A percentile compares a stretch with the other conserved stretches of the same genome.
Evolutionary conservation across 805 yeast genomes (phyloP).

Genomic region (Yarrowia phangngaensis): DNA sequence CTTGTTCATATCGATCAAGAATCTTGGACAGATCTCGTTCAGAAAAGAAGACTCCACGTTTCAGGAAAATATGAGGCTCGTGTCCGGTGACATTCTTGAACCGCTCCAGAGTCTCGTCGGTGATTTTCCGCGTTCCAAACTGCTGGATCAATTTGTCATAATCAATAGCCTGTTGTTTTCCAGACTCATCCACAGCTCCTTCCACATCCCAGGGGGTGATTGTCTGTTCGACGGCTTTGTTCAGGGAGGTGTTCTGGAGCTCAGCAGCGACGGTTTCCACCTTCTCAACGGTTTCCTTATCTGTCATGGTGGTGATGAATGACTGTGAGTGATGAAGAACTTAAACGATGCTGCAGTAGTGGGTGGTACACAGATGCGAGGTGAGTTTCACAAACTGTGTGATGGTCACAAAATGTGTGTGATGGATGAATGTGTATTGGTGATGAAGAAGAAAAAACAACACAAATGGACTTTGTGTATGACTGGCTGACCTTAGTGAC

Average conservation of each 20-base stretch:
- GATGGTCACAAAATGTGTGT: no score
- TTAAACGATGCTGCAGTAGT: no score
- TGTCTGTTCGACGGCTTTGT: conserved; percentile 43
- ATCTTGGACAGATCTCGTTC: conserved; percentile 67
- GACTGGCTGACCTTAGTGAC: no score
- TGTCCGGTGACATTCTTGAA: conserved; percentile 82
- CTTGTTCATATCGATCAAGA: conserved; percentile 85
- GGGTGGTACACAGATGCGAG: not conserved
- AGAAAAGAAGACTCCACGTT: conserved; percentile 87
- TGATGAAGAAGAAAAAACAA: no score
- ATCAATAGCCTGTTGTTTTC: conserved; percentile 84
- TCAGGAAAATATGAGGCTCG: conserved; percentile 83
- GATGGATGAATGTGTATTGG: no score
- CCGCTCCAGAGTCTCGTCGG: conserved; percentile 65
- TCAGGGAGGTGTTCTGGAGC: conserved; percentile 2
- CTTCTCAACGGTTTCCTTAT: not conserved
- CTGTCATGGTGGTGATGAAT: not conserved
- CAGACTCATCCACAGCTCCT: conserved; percentile 90
- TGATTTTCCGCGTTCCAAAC: conserved; percentile 79
- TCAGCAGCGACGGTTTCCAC: not conserved
- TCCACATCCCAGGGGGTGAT: conserved; percentile 99
- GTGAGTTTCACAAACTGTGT: not conserved
- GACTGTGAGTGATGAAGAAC: no score
- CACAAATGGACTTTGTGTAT: no score
- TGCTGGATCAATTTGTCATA: conserved; percentile 81